Evolutionary conservation across 345 rosid species (phyloP).

Genomic region (Brassica cretica): DNA sequence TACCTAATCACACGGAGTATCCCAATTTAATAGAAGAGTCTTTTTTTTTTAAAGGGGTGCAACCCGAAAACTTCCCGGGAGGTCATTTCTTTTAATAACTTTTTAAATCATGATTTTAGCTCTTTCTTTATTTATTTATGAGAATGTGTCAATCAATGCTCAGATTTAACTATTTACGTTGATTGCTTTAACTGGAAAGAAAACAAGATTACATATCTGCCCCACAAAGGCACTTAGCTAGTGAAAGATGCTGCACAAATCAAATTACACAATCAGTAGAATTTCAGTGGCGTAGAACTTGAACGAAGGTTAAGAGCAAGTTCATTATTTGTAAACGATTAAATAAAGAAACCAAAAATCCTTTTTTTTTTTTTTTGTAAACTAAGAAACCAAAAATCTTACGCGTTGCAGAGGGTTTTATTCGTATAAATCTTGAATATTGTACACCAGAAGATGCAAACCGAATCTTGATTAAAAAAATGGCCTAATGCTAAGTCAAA

Average conservation of each 20-base stretch:
- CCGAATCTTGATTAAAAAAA: background rate
- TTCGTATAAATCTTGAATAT: background rate
- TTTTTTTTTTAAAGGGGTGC: too few relatives aligned
- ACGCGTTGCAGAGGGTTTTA: background rate
- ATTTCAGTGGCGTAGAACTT: slow-evolving; percentile 9
- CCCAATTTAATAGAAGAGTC: too few relatives aligned
- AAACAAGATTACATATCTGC: background rate
- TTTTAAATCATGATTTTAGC: background rate
- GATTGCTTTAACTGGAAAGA: background rate
- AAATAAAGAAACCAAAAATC: too few relatives aligned
- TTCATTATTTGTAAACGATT: slow-evolving; percentile 5
- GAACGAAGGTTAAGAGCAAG: slow-evolving; percentile 30
- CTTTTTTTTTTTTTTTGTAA: too few relatives aligned
- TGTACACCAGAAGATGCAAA: background rate
- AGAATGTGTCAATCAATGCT: background rate
- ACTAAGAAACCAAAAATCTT: background rate
- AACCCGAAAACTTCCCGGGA: too few relatives aligned
- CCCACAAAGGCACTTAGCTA: background rate
- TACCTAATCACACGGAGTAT: too few relatives aligned
- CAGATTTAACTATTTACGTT: background rate
- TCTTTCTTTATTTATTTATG: background rate
- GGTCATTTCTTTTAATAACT: background rate
- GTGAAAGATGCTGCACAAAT: background rate
- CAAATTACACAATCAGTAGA: background rate
- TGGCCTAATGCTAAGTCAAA: background rate